Base-by-base conservation (phyloP, 23 red algal species). In the Cyanidioschyzon merolae region DNA sequence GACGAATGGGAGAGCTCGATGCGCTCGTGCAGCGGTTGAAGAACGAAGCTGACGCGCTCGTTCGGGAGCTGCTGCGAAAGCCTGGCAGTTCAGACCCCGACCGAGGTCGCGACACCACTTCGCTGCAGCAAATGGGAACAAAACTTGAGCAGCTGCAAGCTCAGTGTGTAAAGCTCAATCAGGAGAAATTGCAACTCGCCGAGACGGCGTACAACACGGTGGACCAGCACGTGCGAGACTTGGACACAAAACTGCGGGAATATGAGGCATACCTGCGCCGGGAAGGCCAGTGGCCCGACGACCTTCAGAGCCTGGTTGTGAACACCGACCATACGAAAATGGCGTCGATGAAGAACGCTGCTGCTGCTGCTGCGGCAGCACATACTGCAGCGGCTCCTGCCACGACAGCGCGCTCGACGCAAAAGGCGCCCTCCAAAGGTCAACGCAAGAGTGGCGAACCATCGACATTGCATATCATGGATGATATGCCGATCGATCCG, bases 271-370 rank as follows among this genome's bases (percentile, higher is more conserved):
- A 87, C 41, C 67, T 95, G 15, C 79, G 79, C 35, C 74, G 77
- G 36, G 91, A 95, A 58, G 91, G 91, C 0, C 84, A 86, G 12
- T 95, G 91, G 91, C 91, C 91, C 21, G 16, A 68, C 34, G 57
- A 58, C 37, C 67, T 37, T 0, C 54, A 7, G 1, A 50, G 68
- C 2, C 29, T 67, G 18, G 68, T 17, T 32, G 7, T 40, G 21
- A 1, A 39, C 0, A n/a, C 63, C 2, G 63, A 35, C 37, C 12
- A 54, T 54, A 54, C 21, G 45, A 21, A 21, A 21, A 54, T 21
- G 45, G 7, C 45, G 7, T 21, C 45, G 45, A 21, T 54, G 45
- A 54, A 21, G 21, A 21, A 7, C 12, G 12, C 45, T 15, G 12
- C 21, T 7, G 45, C 45, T 54, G 21, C 45, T 15, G n/a, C n/a